A percentile compares a stretch with the other conserved stretches of the same genome.
Evolutionary conservation across 2,329 filamentous ascomycete species (phyloP).

Genomic region (Aspergillus viridinutans): DNA sequence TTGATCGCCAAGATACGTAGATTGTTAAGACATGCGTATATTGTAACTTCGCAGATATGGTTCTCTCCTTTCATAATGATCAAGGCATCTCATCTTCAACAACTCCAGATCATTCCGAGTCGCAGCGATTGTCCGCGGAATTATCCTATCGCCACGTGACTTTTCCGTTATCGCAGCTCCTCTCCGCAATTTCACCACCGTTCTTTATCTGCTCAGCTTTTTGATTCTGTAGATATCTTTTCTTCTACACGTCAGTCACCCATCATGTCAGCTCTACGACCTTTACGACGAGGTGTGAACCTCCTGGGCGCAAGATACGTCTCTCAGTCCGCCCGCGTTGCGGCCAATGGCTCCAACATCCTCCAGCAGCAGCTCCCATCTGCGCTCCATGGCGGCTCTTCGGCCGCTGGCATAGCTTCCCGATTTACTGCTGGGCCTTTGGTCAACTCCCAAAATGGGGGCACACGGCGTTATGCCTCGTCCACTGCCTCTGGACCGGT

Average conservation of each 20-base stretch:
- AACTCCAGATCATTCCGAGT: constrained; percentile 3
- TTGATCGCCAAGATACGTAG: background rate
- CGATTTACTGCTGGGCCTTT: constrained; percentile 5
- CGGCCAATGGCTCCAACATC: constrained; percentile 29
- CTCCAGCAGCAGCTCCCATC: constrained; percentile 27
- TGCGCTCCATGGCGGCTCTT: constrained; percentile 23
- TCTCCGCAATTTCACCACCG: constrained; percentile 16
- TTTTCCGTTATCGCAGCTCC: constrained; percentile 29
- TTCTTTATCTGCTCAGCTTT: constrained; percentile 13
- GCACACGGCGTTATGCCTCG: constrained; percentile 33
- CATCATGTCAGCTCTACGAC: constrained; percentile 27
- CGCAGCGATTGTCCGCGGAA: constrained; percentile 15
- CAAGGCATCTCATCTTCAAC: background rate
- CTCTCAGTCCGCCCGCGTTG: constrained; percentile 21
- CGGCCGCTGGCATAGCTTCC: constrained; percentile 8
- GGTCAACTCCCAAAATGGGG: constrained; percentile 10
- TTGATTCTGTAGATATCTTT: constrained; percentile 4
- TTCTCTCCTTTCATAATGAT: background rate
- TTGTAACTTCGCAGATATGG: background rate
- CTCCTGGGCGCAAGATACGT: constrained; percentile 25
- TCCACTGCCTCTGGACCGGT: constrained; percentile 20
- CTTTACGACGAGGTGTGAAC: constrained; percentile 27
- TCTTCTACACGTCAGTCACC: constrained; percentile 2
- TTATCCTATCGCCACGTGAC: constrained; percentile 36
- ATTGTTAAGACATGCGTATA: background rate